These are phyloP conservation scores for Gaertneriomyces semiglobifer DNA, from an alignment of 192 early-diverging fungal species.

Conservation along the genomic window DNA sequence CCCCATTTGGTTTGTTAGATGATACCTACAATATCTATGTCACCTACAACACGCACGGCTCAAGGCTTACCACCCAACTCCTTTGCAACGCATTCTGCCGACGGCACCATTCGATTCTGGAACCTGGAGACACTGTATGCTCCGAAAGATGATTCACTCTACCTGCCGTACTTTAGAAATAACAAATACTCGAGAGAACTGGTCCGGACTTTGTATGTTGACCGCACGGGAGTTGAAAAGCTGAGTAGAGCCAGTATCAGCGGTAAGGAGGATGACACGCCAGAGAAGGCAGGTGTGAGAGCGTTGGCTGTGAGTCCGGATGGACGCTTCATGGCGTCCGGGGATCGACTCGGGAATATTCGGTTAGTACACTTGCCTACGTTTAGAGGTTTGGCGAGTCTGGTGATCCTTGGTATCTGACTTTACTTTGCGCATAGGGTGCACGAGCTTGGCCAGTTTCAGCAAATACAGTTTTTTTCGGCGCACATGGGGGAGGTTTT, in stretches of 20 bases:
- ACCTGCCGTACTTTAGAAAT: conserved; percentile 34
- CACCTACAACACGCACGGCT: background rate
- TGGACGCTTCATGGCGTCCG: conserved; percentile 64
- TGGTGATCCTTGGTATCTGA: too few relatives aligned
- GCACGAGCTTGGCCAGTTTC: conserved; percentile 56
- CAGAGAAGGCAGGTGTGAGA: conserved; percentile 62
- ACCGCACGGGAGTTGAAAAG: conserved; percentile 44
- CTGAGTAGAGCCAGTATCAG: conserved; percentile 13
- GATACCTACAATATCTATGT: too few relatives aligned
- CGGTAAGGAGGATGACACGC: conserved; percentile 7
- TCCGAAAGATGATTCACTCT: background rate
- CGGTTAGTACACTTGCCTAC: conserved; percentile 32
- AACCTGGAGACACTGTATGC: conserved; percentile 37
- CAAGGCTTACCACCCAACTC: conserved; percentile 53
- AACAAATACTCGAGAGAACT: conserved; percentile 64
- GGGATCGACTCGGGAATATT: conserved; percentile 71
- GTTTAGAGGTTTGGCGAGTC: too few relatives aligned
- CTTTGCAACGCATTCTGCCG: conserved; percentile 71
- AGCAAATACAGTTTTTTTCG: conserved; percentile 62
- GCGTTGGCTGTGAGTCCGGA: conserved; percentile 62
- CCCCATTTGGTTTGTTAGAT: too few relatives aligned
- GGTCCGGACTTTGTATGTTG: conserved; percentile 57
- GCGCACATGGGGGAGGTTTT: conserved; percentile 79
- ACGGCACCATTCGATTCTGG: conserved; percentile 79
- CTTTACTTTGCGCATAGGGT: conserved; percentile 42